Evolutionary conservation across 352 stramenopile species (phyloP), one percentile per base, ranked within the genome.

Genomic region (Pythium utonaiense): DNA sequence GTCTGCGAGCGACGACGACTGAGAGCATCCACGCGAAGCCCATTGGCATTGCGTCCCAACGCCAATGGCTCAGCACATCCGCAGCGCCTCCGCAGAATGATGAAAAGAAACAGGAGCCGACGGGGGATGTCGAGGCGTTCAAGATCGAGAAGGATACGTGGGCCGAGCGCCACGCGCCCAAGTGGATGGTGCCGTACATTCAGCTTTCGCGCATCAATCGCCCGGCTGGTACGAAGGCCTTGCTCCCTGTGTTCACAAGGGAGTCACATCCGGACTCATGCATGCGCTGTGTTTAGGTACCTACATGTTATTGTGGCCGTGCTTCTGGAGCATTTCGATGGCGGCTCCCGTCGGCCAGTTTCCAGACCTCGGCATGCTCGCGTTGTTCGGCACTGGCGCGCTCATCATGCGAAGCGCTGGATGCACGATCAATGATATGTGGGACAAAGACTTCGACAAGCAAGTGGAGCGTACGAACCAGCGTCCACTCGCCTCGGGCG

Each of bases 381-480:
- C 80, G 36, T 72, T 93, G 6, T 95, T 95, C 58, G 88, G 74
- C 25, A 83, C 84, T 5, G 97, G 97, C 14, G 84, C 97, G 19
- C 91, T 99, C 74, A 85, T 98, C 60, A 99, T 99, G 97, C 83
- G 97, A 30, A 93, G 95, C 66, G 91, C 91, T 19, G 97, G 97
- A 5, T 99, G 97, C 77, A 99, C 96, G 36, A 99, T 99, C 71
- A 99, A 99, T 73, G 97, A 99, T 75, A 98, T 99, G 82, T 99
- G 96, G 96, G 97, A 99, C 88, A 86, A 89, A 55, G 86, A 99
- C 61, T 96, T 98, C 75, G 97, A 99, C 80, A 89, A 87, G 60
- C 70, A 95, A 40, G 97, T 99, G 17, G 81, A 92, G 64, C 86
- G 97, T 22, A 99, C 97, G 2, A 97, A 96, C 61, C 75, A 88